phyloP scores from a whole-genome alignment of 179 eudicot genomes.

The Drosera spatulata region DNA sequence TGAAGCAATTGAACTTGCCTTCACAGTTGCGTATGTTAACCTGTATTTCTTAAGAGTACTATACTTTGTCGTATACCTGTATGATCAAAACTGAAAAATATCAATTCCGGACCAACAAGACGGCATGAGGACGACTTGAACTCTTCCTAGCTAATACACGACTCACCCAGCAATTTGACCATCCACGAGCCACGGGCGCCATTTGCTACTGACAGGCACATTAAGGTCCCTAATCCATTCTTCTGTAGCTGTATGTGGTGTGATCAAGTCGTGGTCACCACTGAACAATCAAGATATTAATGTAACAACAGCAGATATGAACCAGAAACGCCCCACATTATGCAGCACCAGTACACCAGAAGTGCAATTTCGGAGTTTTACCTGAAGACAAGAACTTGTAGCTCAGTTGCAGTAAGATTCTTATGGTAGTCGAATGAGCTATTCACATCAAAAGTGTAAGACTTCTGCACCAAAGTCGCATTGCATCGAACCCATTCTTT shows the following conservation, averaged over 20 bases:
- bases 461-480: background rate
- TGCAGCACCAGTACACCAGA: too few species aligned
- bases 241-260: background rate
- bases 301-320: too few species aligned
- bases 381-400: conserved; percentile 1
- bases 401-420: background rate
- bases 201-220: background rate
- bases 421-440: background rate
- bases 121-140: too few species aligned
- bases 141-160: too few species aligned
- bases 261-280: background rate
- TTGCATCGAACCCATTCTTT: background rate
- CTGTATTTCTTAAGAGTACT: too few species aligned
- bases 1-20: too few species aligned
- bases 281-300: too few species aligned
- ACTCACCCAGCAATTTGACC: background rate
- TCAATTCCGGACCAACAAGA: too few species aligned
- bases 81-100: too few species aligned
- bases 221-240: background rate
- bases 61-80: too few species aligned
- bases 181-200: background rate
- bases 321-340: too few species aligned
- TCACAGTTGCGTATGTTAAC: too few species aligned
- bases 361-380: background rate
- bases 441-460: background rate